Evolutionary conservation across 2,329 filamentous ascomycete genomes (phyloP).

Genomic region (Tolypocladium ophioglossoides): DNA sequence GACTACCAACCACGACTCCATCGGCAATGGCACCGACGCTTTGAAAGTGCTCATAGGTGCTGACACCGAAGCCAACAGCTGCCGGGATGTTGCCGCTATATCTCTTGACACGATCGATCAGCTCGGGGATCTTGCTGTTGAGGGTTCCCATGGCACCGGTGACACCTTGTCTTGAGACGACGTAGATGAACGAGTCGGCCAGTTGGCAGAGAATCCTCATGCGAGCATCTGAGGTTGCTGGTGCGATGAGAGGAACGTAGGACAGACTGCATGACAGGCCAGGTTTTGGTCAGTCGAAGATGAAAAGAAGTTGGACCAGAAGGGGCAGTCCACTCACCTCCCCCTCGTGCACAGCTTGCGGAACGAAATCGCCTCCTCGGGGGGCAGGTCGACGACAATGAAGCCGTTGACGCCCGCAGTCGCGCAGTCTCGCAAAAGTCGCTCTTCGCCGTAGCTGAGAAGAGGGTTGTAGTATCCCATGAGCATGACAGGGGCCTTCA

Average conservation of each 20-base stretch:
- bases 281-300: neutral
- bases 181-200: constrained; percentile 97
- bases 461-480: constrained; percentile 99
- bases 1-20: constrained; percentile 91
- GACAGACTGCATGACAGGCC: constrained; percentile 51
- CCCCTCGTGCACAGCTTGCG: constrained; percentile 70
- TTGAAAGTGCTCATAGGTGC: constrained; percentile 86
- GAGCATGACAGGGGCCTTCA: constrained; percentile 74
- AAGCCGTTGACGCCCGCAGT: constrained; percentile 87
- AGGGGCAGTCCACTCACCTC: constrained; percentile 39
- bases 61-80: constrained; percentile 92
- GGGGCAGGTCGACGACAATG: constrained; percentile 90
- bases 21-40: constrained; percentile 77
- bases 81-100: constrained; percentile 87
- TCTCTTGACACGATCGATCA: constrained; percentile 77
- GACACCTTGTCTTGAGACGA: constrained; percentile 94
- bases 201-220: constrained; percentile 96
- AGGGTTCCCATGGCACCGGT: constrained; percentile 81
- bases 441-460: constrained; percentile 87
- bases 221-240: constrained; percentile 79
- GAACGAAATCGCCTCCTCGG: constrained; percentile 91
- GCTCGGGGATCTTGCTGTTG: constrained; percentile 69
- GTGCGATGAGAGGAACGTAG: constrained; percentile 94
- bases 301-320: neutral
- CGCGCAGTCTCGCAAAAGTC: constrained; percentile 73